A percentile compares a stretch with the other conserved stretches of the same genome.
phyloP scores from a whole-genome alignment of 2,329 filamentous ascomycete species.

The Fusarium sublunatum region DNA sequence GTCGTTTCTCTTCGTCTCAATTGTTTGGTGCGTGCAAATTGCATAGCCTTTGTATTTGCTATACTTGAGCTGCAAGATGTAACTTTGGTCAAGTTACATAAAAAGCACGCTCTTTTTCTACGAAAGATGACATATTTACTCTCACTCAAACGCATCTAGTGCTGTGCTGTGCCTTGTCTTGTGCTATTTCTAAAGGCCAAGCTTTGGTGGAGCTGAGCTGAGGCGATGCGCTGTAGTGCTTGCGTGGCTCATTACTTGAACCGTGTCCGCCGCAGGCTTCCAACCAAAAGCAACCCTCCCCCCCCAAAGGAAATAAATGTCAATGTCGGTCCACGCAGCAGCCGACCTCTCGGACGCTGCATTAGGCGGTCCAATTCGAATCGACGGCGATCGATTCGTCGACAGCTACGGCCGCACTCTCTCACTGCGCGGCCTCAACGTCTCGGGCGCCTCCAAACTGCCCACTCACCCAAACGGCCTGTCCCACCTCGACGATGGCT shows the following conservation, averaged over 20 bases:
- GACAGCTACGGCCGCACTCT: slow-evolving; percentile 54
- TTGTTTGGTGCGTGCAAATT: too few relatives aligned
- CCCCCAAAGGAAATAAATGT: not conserved
- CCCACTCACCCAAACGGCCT: slow-evolving; percentile 53
- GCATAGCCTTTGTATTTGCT: not conserved
- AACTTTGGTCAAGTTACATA: too few relatives aligned
- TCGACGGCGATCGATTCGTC: slow-evolving; percentile 48
- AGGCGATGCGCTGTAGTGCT: slow-evolving; percentile 13
- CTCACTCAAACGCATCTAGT: too few relatives aligned
- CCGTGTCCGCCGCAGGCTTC: slow-evolving; percentile 22
- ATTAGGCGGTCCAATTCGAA: slow-evolving; percentile 48
- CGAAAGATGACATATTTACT: too few relatives aligned
- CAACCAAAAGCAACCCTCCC: not conserved
- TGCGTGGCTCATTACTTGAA: slow-evolving; percentile 26
- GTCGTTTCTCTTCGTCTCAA: too few relatives aligned
- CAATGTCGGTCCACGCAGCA: slow-evolving; percentile 44
- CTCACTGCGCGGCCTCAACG: slow-evolving; percentile 55
- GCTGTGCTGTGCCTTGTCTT: slow-evolving; percentile 4
- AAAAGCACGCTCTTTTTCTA: too few relatives aligned
- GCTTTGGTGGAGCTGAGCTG: slow-evolving; percentile 31
- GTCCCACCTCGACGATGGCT: slow-evolving; percentile 54
- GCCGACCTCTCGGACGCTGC: slow-evolving; percentile 52
- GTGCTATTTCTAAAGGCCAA: slow-evolving; percentile 25
- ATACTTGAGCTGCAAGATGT: too few relatives aligned
- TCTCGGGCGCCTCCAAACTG: slow-evolving; percentile 56